phyloP scores from a whole-genome alignment of 106 monocot species.

The Cymbidium sinense region DNA sequence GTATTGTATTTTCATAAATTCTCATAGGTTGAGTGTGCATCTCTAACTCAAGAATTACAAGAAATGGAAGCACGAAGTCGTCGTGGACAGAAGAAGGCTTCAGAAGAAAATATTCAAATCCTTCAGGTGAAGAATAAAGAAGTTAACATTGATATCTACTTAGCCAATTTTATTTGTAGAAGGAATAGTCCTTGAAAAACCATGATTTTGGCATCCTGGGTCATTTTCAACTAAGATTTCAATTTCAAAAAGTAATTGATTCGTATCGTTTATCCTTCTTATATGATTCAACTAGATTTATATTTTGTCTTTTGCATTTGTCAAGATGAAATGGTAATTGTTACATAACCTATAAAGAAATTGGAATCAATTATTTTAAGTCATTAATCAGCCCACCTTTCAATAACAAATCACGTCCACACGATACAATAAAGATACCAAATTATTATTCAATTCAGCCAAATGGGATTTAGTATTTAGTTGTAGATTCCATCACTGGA shows the following conservation, averaged over 20 bases:
- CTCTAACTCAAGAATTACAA: slow-evolving; percentile 86
- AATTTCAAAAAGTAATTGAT: not conserved
- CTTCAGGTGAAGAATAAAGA: slow-evolving; percentile 63
- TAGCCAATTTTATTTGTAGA: not conserved
- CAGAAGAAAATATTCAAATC: slow-evolving; percentile 86
- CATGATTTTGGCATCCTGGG: not conserved
- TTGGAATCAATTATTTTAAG: not conserved
- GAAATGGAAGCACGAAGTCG: slow-evolving; percentile 79
- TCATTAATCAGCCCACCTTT: not conserved
- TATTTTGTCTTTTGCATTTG: not conserved
- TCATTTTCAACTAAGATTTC: not conserved
- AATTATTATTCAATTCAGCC: not conserved
- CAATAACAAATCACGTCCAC: not conserved
- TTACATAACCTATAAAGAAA: not conserved
- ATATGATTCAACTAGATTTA: not conserved
- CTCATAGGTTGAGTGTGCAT: slow-evolving; percentile 78
- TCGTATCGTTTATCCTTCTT: not conserved
- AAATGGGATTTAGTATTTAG: not conserved
- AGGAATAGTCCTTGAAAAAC: not conserved
- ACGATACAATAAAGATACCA: not conserved
- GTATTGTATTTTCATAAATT: not conserved
- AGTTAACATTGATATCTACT: not conserved
- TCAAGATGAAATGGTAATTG: not conserved
- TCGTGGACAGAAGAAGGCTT: slow-evolving; percentile 82
- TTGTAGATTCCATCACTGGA: not conserved